Percentiles rank a stretch among this genome's conserved stretches.
Evolutionary conservation across 371 early-diverging fungal genomes (phyloP).

Genomic region (Gilbertella persicaria): DNA sequence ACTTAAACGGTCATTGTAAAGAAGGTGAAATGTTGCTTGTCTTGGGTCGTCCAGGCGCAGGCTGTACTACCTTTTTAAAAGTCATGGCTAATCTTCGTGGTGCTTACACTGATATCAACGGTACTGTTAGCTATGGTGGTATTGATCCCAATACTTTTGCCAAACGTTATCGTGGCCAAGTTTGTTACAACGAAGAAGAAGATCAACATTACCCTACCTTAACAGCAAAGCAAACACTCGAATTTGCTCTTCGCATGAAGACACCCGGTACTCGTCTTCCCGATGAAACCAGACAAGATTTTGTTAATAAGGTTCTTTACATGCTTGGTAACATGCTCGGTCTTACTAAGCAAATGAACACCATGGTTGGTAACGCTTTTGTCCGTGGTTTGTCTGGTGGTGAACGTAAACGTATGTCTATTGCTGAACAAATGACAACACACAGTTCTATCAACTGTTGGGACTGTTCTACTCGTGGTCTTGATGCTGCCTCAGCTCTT

Average conservation of each 20-base stretch:
- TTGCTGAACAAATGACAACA: slow-evolving; percentile 77
- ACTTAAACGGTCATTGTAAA: slow-evolving; percentile 44
- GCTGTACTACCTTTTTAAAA: slow-evolving; percentile 56
- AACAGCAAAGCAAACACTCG: slow-evolving; percentile 55
- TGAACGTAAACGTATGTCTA: slow-evolving; percentile 74
- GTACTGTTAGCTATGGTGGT: slow-evolving; percentile 52
- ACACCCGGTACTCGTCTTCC: slow-evolving; percentile 53
- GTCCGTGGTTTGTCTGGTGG: slow-evolving; percentile 75
- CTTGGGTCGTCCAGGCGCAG: slow-evolving; percentile 59
- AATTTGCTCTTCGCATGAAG: slow-evolving; percentile 56
- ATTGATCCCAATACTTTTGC: slow-evolving; percentile 42
- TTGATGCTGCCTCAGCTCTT: slow-evolving; percentile 80
- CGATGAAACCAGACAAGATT: slow-evolving; percentile 28
- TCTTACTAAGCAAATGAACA: slow-evolving; percentile 62
- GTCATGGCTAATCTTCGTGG: slow-evolving; percentile 54
- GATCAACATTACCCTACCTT: slow-evolving; percentile 58
- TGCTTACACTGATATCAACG: slow-evolving; percentile 45
- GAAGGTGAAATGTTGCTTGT: slow-evolving; percentile 65
- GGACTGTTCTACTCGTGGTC: slow-evolving; percentile 77
- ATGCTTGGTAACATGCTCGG: slow-evolving; percentile 57
- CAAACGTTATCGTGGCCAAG: slow-evolving; percentile 46
- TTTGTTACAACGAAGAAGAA: slow-evolving; percentile 60
- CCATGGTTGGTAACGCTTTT: slow-evolving; percentile 73
- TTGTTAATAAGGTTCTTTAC: slow-evolving; percentile 37
- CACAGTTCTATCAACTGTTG: slow-evolving; percentile 65